Conservation (phyloP, 2,329 filamentous ascomycete species). For the Graphiopsis chlorocephala region DNA sequence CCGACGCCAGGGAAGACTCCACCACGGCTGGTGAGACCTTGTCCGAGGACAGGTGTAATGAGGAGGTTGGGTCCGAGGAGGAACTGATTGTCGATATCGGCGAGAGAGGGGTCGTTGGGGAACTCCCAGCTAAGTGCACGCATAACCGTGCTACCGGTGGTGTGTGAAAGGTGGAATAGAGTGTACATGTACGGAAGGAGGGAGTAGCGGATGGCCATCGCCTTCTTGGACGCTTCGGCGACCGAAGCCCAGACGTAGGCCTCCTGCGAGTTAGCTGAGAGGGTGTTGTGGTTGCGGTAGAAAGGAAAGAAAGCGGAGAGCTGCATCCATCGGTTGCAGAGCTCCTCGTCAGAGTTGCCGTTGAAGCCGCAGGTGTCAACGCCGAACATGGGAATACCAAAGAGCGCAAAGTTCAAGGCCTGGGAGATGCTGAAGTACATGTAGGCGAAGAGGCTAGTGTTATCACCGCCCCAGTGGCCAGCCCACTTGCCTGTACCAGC, state of each 20-base stretch:
- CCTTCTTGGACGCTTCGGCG: constrained; percentile 59
- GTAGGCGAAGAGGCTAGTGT: constrained; percentile 68
- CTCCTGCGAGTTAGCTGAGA: constrained; percentile 63
- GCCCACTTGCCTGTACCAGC: constrained; percentile 71
- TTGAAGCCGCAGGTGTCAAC: constrained; percentile 69
- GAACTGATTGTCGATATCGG: constrained; percentile 68
- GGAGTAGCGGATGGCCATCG: constrained; percentile 68
- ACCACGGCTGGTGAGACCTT: constrained; percentile 59
- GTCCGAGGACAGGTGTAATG: constrained; percentile 65
- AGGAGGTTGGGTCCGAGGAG: constrained; percentile 65
- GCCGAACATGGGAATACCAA: constrained; percentile 75
- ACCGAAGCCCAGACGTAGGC: constrained; percentile 69
- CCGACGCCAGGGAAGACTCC: constrained; percentile 68
- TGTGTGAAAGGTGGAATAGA: constrained; percentile 64
- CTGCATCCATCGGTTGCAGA: constrained; percentile 66
- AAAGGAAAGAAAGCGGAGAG: constrained; percentile 73
- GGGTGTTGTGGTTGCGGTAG: constrained; percentile 71
- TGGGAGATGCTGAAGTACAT: constrained; percentile 78
- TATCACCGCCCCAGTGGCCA: constrained; percentile 77
- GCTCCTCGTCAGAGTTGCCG: constrained; percentile 64
- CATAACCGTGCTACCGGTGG: constrained; percentile 67
- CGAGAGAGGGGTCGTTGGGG: constrained; percentile 65
- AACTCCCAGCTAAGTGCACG: constrained; percentile 73
- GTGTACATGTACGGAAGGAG: constrained; percentile 77
- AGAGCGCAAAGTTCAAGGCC: constrained; percentile 70